These are phyloP conservation scores for Miamiensis avidus DNA, from an alignment of 169 alveolate species.

Conservation along the genomic window DNA sequence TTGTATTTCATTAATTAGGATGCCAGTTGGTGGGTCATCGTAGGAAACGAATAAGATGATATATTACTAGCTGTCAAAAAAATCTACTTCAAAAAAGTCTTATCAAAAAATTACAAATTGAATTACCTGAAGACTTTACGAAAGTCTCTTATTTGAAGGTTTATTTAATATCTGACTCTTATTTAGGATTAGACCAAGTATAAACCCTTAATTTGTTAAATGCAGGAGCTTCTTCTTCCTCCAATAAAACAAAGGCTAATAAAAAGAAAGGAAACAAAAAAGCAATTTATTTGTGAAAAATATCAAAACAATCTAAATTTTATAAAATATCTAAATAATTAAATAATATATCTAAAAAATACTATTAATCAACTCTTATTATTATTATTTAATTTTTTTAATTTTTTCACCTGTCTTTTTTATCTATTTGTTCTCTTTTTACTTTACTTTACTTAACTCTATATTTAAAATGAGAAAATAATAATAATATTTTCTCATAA, in stretches of 20 bases:
- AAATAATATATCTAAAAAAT: too few species aligned
- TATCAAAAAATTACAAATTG: constrained; percentile 53
- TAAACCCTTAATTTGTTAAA: constrained; percentile 51
- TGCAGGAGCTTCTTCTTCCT: too few species aligned
- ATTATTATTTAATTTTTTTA: too few species aligned
- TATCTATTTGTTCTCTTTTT: too few species aligned
- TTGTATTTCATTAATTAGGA: constrained; percentile 11
- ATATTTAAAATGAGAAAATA: too few species aligned
- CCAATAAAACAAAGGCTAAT: too few species aligned
- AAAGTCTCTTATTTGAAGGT: constrained; percentile 50
- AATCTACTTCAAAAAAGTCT: constrained; percentile 57
- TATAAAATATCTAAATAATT: too few species aligned
- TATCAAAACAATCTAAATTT: neutral
- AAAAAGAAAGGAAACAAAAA: neutral
- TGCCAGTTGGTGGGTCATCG: constrained; percentile 74
- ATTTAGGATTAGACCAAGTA: constrained; percentile 78
- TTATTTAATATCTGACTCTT: constrained; percentile 76
- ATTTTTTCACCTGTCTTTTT: too few species aligned
- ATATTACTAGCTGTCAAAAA: constrained; percentile 73
- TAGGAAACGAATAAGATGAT: constrained; percentile 68
- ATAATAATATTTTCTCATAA: too few species aligned
- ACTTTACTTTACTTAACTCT: too few species aligned
- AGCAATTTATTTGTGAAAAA: neutral
- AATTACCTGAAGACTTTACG: constrained; percentile 65
- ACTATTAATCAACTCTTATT: too few species aligned